A percentile compares a stretch with the other conserved stretches of the same genome.
Evolutionary conservation across 1,139 yeast genomes (phyloP).

Genomic region (Magnusiomyces tetraspermus): DNA sequence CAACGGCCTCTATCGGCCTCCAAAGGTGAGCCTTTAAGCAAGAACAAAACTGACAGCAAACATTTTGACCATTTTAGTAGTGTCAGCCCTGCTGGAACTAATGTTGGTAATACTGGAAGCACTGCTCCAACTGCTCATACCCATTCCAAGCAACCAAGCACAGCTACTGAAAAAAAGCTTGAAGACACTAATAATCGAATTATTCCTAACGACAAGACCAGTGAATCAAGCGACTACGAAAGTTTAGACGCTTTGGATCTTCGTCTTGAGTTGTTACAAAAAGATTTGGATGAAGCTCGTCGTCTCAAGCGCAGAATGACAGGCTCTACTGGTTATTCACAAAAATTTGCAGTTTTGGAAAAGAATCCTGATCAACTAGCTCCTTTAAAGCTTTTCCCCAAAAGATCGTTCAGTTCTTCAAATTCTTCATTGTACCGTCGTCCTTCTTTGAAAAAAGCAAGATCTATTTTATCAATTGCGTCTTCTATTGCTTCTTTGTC

Average conservation of each 20-base stretch:
- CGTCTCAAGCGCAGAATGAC: slow-evolving; percentile 8
- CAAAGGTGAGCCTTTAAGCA: too few relatives aligned
- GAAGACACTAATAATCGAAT: too few relatives aligned
- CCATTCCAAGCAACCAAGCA: too few relatives aligned
- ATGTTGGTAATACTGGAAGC: too few relatives aligned
- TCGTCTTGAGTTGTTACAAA: slow-evolving; percentile 9
- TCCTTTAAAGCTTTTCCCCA: neutral
- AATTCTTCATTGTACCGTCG: slow-evolving; percentile 4
- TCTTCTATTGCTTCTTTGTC: neutral
- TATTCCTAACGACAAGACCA: neutral
- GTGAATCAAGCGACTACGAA: neutral
- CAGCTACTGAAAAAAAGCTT: neutral
- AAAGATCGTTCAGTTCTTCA: neutral
- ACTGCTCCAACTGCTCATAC: too few relatives aligned
- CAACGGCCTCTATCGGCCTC: neutral
- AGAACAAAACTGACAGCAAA: too few relatives aligned
- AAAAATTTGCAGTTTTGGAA: too few relatives aligned
- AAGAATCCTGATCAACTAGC: too few relatives aligned
- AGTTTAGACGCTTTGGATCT: slow-evolving; percentile 10
- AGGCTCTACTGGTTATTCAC: neutral
- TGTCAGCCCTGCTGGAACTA: too few relatives aligned
- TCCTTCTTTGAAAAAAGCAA: neutral
- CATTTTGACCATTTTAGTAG: neutral
- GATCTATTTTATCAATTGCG: slow-evolving; percentile 2
- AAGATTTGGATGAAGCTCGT: slow-evolving; percentile 12